phyloP scores from a whole-genome alignment of 192 early-diverging fungal genomes.

The Haplosporangium gracile region DNA sequence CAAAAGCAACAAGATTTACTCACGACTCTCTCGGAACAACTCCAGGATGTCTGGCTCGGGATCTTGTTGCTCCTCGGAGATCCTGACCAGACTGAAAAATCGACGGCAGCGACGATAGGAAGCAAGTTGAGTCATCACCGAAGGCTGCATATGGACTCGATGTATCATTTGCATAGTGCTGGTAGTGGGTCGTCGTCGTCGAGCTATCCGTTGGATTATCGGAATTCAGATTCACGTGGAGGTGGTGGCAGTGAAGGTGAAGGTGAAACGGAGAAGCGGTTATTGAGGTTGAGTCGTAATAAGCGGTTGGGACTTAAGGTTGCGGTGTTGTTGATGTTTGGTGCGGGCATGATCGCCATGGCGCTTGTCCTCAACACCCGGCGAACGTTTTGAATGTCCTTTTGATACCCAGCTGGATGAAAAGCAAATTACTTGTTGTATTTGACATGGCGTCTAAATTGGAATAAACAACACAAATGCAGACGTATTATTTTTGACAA shows the following conservation, averaged over 20 bases:
- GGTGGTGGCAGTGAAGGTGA: background rate
- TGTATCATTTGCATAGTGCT: background rate
- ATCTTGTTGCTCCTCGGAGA: constrained; percentile 17
- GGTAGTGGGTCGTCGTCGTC: constrained; percentile 19
- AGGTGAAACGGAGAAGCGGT: background rate
- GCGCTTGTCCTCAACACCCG: constrained; percentile 30
- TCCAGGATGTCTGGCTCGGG: constrained; percentile 37
- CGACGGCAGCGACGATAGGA: background rate
- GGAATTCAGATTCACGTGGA: background rate
- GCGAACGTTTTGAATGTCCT: background rate
- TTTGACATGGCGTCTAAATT: background rate
- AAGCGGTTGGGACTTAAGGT: constrained; percentile 38
- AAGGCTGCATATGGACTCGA: constrained; percentile 12
- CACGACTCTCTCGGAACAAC: background rate
- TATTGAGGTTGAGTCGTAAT: constrained; percentile 11
- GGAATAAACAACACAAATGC: background rate
- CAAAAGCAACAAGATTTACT: constrained; percentile 20
- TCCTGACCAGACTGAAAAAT: background rate
- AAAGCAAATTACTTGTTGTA: background rate
- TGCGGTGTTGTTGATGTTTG: constrained; percentile 15
- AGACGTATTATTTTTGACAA: background rate
- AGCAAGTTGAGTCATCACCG: background rate
- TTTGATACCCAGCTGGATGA: background rate
- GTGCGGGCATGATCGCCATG: constrained; percentile 39
- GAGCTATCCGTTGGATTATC: constrained; percentile 16